phyloP scores from a whole-genome alignment of 768 basidiomycete species.

The Xerocomus brunneocitrinus region DNA sequence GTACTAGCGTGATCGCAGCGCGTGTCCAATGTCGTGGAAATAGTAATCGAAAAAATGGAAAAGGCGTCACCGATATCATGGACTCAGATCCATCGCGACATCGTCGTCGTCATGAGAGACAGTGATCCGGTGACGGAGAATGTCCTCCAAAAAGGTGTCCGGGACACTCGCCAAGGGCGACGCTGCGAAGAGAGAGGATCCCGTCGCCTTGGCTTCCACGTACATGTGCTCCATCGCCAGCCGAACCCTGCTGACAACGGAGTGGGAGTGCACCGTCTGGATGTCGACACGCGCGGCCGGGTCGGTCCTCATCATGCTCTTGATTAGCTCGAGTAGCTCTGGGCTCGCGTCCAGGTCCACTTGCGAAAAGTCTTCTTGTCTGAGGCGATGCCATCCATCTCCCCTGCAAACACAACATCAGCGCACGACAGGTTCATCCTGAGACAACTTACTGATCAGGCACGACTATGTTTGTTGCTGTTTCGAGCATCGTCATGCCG shows the following conservation, averaged over 20 bases:
- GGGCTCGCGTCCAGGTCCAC: constrained; percentile 65
- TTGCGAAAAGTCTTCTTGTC: constrained; percentile 87
- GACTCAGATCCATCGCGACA: constrained; percentile 39
- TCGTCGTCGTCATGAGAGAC: constrained; percentile 16
- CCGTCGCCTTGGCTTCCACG: constrained; percentile 32
- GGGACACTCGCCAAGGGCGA: constrained; percentile 62
- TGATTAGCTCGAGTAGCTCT: constrained; percentile 64
- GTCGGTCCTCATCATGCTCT: constrained; percentile 72
- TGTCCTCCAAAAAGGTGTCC: constrained; percentile 59
- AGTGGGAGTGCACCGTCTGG: constrained; percentile 53
- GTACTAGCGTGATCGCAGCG: constrained; percentile 1
- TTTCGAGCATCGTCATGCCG: constrained; percentile 94
- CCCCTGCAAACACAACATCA: constrained; percentile 54
- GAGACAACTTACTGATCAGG: constrained; percentile 80
- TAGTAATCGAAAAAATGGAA: not conserved
- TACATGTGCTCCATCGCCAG: constrained; percentile 55
- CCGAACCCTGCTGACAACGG: constrained; percentile 60
- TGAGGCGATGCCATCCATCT: constrained; percentile 88
- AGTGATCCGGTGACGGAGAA: constrained; percentile 37
- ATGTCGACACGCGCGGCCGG: constrained; percentile 56
- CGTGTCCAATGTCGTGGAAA: constrained; percentile 1
- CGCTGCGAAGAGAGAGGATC: constrained; percentile 44
- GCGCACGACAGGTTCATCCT: constrained; percentile 7
- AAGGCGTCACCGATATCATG: constrained; percentile 21
- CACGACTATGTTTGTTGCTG: constrained; percentile 92